Percentiles rank a stretch among this genome's conserved stretches.
phyloP scores from a whole-genome alignment of 2,329 filamentous ascomycete genomes.

The Epichloe aotearoae region DNA sequence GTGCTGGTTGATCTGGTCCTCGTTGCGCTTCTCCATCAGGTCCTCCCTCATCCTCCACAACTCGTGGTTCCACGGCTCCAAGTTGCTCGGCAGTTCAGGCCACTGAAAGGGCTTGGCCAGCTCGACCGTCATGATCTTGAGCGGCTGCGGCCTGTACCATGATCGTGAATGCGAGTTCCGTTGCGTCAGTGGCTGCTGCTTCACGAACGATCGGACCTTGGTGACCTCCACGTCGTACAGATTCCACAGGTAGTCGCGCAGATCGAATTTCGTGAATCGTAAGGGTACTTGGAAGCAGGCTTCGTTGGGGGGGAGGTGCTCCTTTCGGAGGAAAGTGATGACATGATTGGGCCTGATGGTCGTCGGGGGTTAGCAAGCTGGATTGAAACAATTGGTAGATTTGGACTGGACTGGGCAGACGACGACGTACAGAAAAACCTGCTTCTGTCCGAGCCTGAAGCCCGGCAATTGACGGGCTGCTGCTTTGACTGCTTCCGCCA shows the following conservation, averaged over 20 bases:
- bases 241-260: slow-evolving; percentile 88
- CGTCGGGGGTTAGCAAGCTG: neutral
- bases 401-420: no score
- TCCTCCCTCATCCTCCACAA: slow-evolving; percentile 40
- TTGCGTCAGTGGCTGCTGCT: slow-evolving; percentile 45
- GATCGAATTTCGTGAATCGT: slow-evolving; percentile 87
- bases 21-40: slow-evolving; percentile 27
- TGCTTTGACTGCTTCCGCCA: slow-evolving; percentile 27
- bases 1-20: slow-evolving; percentile 19
- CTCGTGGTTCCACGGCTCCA: slow-evolving; percentile 51
- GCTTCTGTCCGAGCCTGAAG: slow-evolving; percentile 38
- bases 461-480: slow-evolving; percentile 25
- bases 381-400: neutral
- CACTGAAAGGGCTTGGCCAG: slow-evolving; percentile 78
- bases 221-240: slow-evolving; percentile 64
- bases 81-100: slow-evolving; percentile 56
- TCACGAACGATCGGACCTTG: slow-evolving; percentile 65
- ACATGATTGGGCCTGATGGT: slow-evolving; percentile 60
- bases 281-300: slow-evolving; percentile 87
- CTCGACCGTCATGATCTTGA: slow-evolving; percentile 93
- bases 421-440: slow-evolving; percentile 39
- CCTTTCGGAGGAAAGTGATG: slow-evolving; percentile 62
- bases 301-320: slow-evolving; percentile 63
- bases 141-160: slow-evolving; percentile 55
- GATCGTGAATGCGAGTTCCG: slow-evolving; percentile 35